Base-by-base conservation (phyloP, 2,329 filamentous ascomycete genomes). In the Cordyceps farinosa region DNA sequence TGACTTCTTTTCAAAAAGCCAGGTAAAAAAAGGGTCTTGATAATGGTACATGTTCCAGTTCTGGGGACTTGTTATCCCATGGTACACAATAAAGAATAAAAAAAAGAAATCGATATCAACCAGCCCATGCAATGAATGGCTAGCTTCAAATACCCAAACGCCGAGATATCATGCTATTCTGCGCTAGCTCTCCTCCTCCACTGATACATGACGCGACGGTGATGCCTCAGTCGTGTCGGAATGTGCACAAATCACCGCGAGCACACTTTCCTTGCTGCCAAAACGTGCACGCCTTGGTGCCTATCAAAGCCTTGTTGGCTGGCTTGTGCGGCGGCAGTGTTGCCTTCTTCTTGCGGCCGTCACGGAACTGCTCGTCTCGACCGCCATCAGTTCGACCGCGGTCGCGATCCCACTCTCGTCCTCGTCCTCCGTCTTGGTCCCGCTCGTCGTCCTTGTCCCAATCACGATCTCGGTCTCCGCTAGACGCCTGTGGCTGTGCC, bases 181-280 rank as follows among this genome's bases (percentile, higher is more conserved):
- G 10, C 22, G 27, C n/a, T 29, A 40, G 30, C 38, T 47, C 11
- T 55, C 3, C 32, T 53, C 50, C 44, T 27, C 29, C 34, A 53
- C 30, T 48, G 8, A 55, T 36, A 50, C n/a, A 62, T 6, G n/a
- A 8, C 9, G 32, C 2, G 22, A 10, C 10, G 15, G 11, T 27
- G 6, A 58, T 22, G 6, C 4, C 29, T 62, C 63, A 77, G 56
- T 90, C 87, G 70, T 92, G 89, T 62, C 88, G 82, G 73, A 89
- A 92, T 2, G 89, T 91, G 77, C 89, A 91, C 69, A 87, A 86
- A 42, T 89, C 87, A 29, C 89, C 89, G 71, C 90, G 88, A 7
- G 84, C 85, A 75, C 89, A 91, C 71, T 87, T 87, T 15, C 89
- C 89, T 71, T 89, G 84, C 64, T 84, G 81, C 80, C 81, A 91